These are phyloP conservation scores for Acacia crassicarpa DNA, from an alignment of 306 rosid species.

Conservation along the genomic window DNA sequence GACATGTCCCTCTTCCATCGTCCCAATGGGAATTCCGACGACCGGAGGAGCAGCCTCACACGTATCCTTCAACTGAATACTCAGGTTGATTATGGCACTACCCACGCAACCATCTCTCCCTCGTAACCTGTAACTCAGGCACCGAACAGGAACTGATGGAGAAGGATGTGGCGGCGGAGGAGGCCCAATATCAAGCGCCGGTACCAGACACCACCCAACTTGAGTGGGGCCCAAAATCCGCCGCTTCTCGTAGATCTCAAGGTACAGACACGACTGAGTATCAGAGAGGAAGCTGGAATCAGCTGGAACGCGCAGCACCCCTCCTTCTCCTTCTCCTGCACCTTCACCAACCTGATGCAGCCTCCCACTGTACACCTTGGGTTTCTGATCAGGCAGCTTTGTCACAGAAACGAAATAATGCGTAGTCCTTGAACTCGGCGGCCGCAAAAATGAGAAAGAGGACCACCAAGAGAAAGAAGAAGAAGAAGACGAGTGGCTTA, in stretches of 20 bases:
- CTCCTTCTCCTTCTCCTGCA: slow-evolving; percentile 38
- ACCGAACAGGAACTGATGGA: slow-evolving; percentile 20
- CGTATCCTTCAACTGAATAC: slow-evolving; percentile 25
- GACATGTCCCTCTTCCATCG: background rate
- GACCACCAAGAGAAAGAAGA: background rate
- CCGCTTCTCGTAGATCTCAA: slow-evolving; percentile 45
- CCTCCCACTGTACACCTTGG: background rate
- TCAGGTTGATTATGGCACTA: slow-evolving; percentile 44
- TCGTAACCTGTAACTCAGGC: slow-evolving; percentile 65
- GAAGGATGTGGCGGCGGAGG: slow-evolving; percentile 24
- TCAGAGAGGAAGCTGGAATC: slow-evolving; percentile 47
- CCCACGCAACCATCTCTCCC: slow-evolving; percentile 54
- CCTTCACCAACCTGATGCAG: slow-evolving; percentile 18
- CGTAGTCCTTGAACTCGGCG: background rate
- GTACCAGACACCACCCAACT: slow-evolving; percentile 58
- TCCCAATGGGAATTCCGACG: background rate
- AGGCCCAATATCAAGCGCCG: slow-evolving; percentile 46
- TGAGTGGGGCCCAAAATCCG: slow-evolving; percentile 41
- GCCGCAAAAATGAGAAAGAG: background rate
- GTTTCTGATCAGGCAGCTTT: slow-evolving; percentile 31
- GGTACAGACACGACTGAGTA: slow-evolving; percentile 37
- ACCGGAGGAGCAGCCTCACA: background rate
- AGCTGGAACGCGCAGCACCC: slow-evolving; percentile 38
- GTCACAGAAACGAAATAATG: slow-evolving; percentile 53
- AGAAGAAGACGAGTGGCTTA: background rate